Evolutionary conservation across 345 rosid species (phyloP).

Genomic region (Garcia nutans): DNA sequence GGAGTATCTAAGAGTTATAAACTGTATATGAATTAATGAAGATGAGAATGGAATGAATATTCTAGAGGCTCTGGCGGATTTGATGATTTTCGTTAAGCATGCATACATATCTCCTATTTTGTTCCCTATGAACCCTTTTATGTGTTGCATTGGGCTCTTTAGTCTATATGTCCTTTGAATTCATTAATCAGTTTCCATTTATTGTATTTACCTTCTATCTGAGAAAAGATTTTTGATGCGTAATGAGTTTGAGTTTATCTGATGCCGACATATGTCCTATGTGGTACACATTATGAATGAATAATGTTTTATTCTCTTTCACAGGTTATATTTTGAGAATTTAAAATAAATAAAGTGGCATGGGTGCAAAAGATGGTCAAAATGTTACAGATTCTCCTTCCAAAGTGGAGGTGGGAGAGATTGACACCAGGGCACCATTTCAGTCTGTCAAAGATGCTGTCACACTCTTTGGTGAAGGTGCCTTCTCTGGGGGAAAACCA

Average conservation of each 20-base stretch:
- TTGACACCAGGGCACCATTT: slow-evolving; percentile 97
- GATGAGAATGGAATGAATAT: neutral
- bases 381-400: slow-evolving; percentile 55
- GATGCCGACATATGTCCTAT: neutral
- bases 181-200: neutral
- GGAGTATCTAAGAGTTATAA: neutral
- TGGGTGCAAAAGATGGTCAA: slow-evolving; percentile 72
- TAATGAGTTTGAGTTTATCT: neutral
- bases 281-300: neutral
- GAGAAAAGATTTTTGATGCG: neutral
- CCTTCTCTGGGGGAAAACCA: slow-evolving; percentile 77
- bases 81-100: neutral
- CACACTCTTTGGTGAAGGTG: slow-evolving; percentile 81
- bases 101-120: neutral
- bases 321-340: slow-evolving; percentile 21
- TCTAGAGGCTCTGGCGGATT: neutral
- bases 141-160: neutral
- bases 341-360: slow-evolving; percentile 25
- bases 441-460: slow-evolving; percentile 98
- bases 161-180: neutral
- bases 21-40: neutral
- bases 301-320: slow-evolving; percentile 1
- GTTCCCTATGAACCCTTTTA: neutral
- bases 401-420: slow-evolving; percentile 88
- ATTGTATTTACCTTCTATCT: slow-evolving; percentile 1